Base-by-base conservation (phyloP, 495 filamentous ascomycete genomes). In the Talaromyces borbonicus region DNA sequence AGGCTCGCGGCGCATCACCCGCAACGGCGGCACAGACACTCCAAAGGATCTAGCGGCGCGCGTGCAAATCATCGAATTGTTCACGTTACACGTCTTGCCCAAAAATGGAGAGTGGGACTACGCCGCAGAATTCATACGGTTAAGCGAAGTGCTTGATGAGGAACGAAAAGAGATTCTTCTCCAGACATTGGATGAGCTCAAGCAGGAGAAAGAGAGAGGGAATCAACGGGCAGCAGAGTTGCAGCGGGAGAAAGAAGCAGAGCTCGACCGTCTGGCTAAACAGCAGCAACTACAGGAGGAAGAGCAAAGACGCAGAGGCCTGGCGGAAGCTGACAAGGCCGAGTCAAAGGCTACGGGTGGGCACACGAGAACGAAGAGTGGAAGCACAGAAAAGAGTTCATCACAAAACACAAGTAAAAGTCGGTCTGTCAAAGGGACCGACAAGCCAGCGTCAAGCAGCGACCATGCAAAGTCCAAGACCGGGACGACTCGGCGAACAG, bases 21-120 rank as follows among this genome's bases (percentile, higher is more conserved):
- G 60, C 52, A 64, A 64, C 12, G 73, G 67, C 52, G 84, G 83
- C 47, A 80, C 86, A 20, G 77, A 83, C 51, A 90, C 85, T 0
- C 87, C 87, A 0, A 80, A 83, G 44, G 86, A 89, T 56, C 69
- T 87, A 14, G 75, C 76, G 43, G 74, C 83, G 27, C 73, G 87
- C 22, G 78, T 94, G 39, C 87, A 90, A 63, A 83, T 98, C 38
- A 81, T 96, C 31, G 93, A 98, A 64, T 72, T 98, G 1, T 98
- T 93, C 53, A 89, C 85, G 4, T 72, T 98, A 4, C 92, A 97
- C 62, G 86, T 97, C 15, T 79, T 98, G 12, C 81, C 88, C 12
- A 75, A 84, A 30, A 95, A 94, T 53, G 79, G 81, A 26, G 87
- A 97, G 66, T 98, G 93, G 92, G 84, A 90, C 33, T 96, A 96